Evolutionary conservation across 768 basidiomycete species (phyloP).

Genomic region (Termitomyces sp.): DNA sequence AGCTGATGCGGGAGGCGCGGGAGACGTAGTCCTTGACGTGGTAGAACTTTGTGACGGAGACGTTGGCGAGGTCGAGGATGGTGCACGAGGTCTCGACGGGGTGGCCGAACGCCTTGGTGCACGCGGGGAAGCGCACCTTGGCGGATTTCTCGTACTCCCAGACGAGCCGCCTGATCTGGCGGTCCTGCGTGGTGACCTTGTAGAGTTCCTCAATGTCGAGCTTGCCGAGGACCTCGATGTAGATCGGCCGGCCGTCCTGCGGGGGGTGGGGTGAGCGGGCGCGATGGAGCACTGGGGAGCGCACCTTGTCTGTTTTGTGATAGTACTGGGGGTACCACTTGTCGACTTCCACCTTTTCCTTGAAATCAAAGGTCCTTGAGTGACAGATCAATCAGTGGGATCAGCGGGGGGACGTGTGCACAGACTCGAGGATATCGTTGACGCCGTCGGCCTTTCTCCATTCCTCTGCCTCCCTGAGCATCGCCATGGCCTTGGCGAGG

Average conservation of each 20-base stretch:
- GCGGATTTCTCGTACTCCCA: conserved; percentile 91
- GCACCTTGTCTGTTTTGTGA: conserved; percentile 91
- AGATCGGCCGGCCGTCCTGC: conserved; percentile 92
- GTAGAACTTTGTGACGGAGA: conserved; percentile 74
- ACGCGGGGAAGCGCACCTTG: conserved; percentile 74
- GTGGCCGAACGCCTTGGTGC: conserved; percentile 65
- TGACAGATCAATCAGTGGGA: background rate
- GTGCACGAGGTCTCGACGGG: conserved; percentile 97
- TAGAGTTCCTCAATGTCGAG: conserved; percentile 86
- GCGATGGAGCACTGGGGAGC: conserved; percentile 9
- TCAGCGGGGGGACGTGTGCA: background rate
- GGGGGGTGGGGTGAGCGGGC: background rate
- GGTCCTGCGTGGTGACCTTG: conserved; percentile 75
- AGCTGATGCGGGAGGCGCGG: conserved; percentile 71
- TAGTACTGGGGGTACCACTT: conserved; percentile 96
- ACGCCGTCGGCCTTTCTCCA: conserved; percentile 88
- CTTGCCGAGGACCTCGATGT: conserved; percentile 89
- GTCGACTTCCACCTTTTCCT: conserved; percentile 77
- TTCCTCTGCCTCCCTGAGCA: conserved; percentile 77
- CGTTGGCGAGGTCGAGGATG: conserved; percentile 83
- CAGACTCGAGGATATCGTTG: conserved; percentile 66
- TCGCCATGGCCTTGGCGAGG: conserved; percentile 70
- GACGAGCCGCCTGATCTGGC: conserved; percentile 85
- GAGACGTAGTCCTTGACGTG: conserved; percentile 90
- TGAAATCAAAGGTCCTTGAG: conserved; percentile 77